phyloP scores from a whole-genome alignment of 2,329 filamentous ascomycete species.

The Truncatella angustata region DNA sequence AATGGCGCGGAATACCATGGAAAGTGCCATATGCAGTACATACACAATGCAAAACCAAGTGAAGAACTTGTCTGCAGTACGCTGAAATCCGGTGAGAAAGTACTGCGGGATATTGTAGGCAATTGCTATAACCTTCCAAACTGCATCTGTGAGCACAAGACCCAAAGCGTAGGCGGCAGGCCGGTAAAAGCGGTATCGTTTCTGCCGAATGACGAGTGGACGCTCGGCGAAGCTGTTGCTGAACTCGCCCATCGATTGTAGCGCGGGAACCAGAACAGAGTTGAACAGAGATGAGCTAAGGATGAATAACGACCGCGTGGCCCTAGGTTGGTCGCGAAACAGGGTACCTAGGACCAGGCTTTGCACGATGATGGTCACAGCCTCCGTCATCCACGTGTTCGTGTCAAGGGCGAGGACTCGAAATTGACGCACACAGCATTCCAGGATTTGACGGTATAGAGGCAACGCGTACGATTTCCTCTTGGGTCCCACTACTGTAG shows the following conservation, averaged over 20 bases:
- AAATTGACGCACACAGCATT: no score
- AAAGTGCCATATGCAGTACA: conserved; percentile 46
- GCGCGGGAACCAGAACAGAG: conserved; percentile 51
- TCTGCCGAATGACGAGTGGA: conserved; percentile 88
- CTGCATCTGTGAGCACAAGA: conserved; percentile 83
- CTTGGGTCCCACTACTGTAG: conserved; percentile 11
- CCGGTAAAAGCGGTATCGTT: conserved; percentile 83
- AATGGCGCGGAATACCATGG: background rate
- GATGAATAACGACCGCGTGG: conserved; percentile 35
- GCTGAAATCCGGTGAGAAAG: conserved; percentile 80
- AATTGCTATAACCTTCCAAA: conserved; percentile 72
- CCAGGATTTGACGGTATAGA: no score
- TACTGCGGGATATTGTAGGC: conserved; percentile 79
- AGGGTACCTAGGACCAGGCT: no score
- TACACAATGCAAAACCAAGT: conserved; percentile 58
- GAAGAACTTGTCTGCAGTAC: conserved; percentile 77
- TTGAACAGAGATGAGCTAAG: conserved; percentile 51
- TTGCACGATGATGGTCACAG: no score
- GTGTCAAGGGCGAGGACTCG: no score
- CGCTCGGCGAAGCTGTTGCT: conserved; percentile 87
- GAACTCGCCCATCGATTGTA: conserved; percentile 41
- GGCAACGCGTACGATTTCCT: no score
- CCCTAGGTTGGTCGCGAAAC: no score
- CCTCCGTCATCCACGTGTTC: no score
- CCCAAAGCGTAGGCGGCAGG: conserved; percentile 84